Evolutionary conservation across 495 filamentous ascomycete species (phyloP), one percentile per base, ranked within the genome.

Genomic region (Patellaria atrata): DNA sequence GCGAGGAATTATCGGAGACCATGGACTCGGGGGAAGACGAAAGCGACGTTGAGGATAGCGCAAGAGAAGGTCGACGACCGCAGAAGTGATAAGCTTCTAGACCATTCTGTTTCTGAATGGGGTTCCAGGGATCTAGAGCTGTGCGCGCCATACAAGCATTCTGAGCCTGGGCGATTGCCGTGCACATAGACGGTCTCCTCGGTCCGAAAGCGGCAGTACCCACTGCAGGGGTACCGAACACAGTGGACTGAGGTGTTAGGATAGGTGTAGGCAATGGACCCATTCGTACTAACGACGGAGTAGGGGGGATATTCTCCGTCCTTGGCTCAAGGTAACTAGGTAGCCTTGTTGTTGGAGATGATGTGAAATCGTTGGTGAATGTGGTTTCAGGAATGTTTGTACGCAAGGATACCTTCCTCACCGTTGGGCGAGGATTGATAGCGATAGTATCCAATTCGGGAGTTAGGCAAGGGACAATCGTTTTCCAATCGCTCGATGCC

Each of bases 11-110:
- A 57, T 91, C 84, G 30, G 82, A 89, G 16, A 91, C 61, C 82
- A 89, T 86, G 37, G 83, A 91, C 46, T 92, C 84, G 27, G 84
- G 84, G 22, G 83, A 91, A 33, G 83, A 91, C 25, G 72, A 66
- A 19, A 73, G 75, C 2, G 73, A 65, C 5, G 80, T 77, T 48
- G 73, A 79, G 51, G 82, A 79, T 41, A 82, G 61, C 24, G 82
- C 81, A 73, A 42, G 67, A 63, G 45, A 69, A 45, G 30, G 60
- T 43, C 43, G 67, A 54, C 53, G 63, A 58, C 58, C 53, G 61
- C 60, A 45, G 54, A 61, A 41, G 55, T 55, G 40, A 49, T 58
- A 59, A 56, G 65, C 60, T 59, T 75, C 62, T 58, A 60, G 59
- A 53, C 62, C 61, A 57, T 57, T 60, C 64, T 60, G n/a, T n/a